Evolutionary conservation across 2,329 filamentous ascomycete genomes (phyloP).

Genomic region (Verticillium isaacii): DNA sequence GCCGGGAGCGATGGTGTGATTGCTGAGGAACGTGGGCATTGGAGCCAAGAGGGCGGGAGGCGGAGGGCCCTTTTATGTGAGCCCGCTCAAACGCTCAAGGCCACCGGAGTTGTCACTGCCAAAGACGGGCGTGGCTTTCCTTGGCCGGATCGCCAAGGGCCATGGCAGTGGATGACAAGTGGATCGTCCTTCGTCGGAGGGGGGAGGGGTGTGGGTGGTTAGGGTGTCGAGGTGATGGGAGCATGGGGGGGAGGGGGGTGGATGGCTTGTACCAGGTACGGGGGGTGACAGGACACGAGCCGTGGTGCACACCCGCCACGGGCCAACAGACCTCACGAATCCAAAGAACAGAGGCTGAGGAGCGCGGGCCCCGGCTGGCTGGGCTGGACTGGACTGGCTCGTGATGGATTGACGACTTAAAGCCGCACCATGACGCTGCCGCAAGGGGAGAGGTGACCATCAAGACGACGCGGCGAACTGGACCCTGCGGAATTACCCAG

Average conservation of each 20-base stretch:
- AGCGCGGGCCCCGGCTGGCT: not conserved
- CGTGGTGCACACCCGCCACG: not conserved
- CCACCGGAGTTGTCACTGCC: not conserved
- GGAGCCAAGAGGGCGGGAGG: not conserved
- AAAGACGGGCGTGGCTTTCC: not conserved
- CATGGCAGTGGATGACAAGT: not conserved
- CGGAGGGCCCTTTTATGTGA: not conserved
- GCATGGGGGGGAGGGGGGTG: not conserved
- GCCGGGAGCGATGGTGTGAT: conserved; percentile 2
- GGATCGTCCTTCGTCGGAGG: not conserved
- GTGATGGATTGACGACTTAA: not conserved
- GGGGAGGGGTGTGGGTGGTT: not conserved
- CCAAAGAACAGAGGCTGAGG: not conserved
- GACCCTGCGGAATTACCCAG: not conserved
- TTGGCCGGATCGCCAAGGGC: conserved; percentile 3
- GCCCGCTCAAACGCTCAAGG: not conserved
- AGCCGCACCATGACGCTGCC: not conserved
- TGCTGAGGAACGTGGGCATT: not conserved
- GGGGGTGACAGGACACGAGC: not conserved
- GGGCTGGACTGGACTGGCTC: not conserved
- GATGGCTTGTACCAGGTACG: not conserved
- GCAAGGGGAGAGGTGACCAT: not conserved
- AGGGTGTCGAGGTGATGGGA: not conserved
- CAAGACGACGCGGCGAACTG: not conserved
- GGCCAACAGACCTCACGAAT: not conserved